Evolutionary conservation across 257 asterid genomes (phyloP), one percentile per base, ranked within the genome.

Genomic region (Anisodus tanguticus): DNA sequence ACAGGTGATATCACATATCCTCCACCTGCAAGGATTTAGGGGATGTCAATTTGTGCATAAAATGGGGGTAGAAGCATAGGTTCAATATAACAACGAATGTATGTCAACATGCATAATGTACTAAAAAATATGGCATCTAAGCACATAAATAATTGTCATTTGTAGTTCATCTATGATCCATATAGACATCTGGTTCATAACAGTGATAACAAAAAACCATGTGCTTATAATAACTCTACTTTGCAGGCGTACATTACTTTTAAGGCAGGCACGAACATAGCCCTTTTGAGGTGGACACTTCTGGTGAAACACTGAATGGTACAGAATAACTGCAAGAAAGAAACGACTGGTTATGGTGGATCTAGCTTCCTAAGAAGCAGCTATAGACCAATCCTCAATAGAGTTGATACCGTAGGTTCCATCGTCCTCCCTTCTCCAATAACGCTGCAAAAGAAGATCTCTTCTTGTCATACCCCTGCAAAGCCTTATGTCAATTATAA

Each of bases 381-480:
- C 19, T 71, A 47, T 53, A 9, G 87, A 47, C 84, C 83, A 63
- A 84, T 66, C 71, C 82, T 78, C n/a, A 81, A 68, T 22, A 78
- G 66, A 59, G 70, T 63, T 78, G 86, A 82, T 90, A 96, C 99
- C 99, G 54, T 96, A 96, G 63, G 99, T 94, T 51, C 98, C 98
- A 82, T 94, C 99, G 60, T 96, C 99, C 90, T 96, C 99, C 90
- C 99, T 91, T 90, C 99, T 92, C 99, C 99, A 96, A 83, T 96
- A 96, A 84, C 98, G 97, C 81, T 93, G 90, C 85, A 96, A 87
- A 69, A 96, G 89, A 88, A 96, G 94, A 90, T 96, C 99, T 90
- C 99, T 92, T 84, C 86, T 84, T 83, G 88, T 91, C 99, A 96
- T 94, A 81, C 99, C 98, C 99, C 99, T 96, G 79, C 86, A 88